phyloP scores from a whole-genome alignment of 495 filamentous ascomycete genomes.

The Neurospora intermedia region DNA sequence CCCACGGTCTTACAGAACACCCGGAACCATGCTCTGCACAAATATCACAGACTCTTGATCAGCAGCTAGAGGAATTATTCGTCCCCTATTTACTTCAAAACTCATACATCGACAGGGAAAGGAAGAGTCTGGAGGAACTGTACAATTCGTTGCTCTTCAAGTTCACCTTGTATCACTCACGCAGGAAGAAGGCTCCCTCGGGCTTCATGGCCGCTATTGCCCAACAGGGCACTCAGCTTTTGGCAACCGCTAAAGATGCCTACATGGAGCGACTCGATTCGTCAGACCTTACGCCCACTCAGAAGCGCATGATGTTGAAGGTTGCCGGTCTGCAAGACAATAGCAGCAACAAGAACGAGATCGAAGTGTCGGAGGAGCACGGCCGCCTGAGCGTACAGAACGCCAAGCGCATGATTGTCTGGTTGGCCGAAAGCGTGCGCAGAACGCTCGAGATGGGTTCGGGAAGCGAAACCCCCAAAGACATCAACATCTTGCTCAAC shows the following conservation, averaged over 20 bases:
- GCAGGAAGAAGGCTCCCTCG: slow-evolving; percentile 69
- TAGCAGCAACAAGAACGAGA: slow-evolving; percentile 53
- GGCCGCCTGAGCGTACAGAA: slow-evolving; percentile 72
- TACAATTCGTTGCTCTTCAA: slow-evolving; percentile 91
- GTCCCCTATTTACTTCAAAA: slow-evolving; percentile 90
- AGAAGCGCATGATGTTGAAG: slow-evolving; percentile 75
- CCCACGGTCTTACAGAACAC: slow-evolving; percentile 89
- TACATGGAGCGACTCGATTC: slow-evolving; percentile 80
- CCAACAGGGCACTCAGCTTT: slow-evolving; percentile 73
- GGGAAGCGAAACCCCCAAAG: slow-evolving; percentile 82
- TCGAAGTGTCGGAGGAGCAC: slow-evolving; percentile 83
- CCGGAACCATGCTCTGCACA: slow-evolving; percentile 84
- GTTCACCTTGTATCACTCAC: slow-evolving; percentile 84
- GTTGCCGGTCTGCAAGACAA: slow-evolving; percentile 60
- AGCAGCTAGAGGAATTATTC: slow-evolving; percentile 93
- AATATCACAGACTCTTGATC: slow-evolving; percentile 76
- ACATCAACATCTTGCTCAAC: slow-evolving; percentile 76
- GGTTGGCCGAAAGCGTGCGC: slow-evolving; percentile 95
- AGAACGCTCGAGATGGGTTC: slow-evolving; percentile 80
- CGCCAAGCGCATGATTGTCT: slow-evolving; percentile 93
- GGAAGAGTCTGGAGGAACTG: slow-evolving; percentile 78
- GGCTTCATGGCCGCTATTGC: slow-evolving; percentile 84
- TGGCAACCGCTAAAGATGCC: slow-evolving; percentile 70
- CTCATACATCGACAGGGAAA: slow-evolving; percentile 92
- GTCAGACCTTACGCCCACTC: slow-evolving; percentile 69